These are phyloP conservation scores for Escovopsis weberi DNA, from an alignment of 2,329 filamentous ascomycete species.

Conservation along the genomic window DNA sequence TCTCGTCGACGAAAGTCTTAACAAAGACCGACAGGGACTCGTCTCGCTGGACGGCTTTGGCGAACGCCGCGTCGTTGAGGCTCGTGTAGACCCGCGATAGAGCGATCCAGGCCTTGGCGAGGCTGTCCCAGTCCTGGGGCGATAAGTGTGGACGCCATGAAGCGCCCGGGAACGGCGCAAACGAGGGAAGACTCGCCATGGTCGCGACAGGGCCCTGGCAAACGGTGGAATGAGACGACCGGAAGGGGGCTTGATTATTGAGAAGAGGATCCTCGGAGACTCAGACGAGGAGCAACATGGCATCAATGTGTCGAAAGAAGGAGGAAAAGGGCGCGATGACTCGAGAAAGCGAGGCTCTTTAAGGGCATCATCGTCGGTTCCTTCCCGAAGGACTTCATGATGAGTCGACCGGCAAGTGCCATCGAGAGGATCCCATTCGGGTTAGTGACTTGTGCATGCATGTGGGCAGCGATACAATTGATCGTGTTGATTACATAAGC, in stretches of 20 bases:
- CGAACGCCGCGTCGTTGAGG: conserved; percentile 41
- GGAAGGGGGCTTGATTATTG: not conserved
- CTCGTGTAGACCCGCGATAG: conserved; percentile 52
- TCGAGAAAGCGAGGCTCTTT: not conserved
- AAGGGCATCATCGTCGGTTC: too few species aligned
- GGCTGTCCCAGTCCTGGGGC: conserved; percentile 60
- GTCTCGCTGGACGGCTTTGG: conserved; percentile 34
- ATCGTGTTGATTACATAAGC: too few species aligned
- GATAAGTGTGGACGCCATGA: conserved; percentile 52
- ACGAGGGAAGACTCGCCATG: conserved; percentile 39
- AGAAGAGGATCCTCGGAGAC: not conserved
- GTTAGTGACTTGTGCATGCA: too few species aligned
- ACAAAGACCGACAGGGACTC: conserved; percentile 31
- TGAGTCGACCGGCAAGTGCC: not conserved
- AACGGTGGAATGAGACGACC: not conserved
- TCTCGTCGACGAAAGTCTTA: conserved; percentile 47
- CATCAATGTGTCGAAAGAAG: not conserved
- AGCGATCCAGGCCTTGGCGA: conserved; percentile 61
- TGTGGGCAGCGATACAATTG: too few species aligned
- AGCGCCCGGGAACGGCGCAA: conserved; percentile 64
- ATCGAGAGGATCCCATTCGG: conserved; percentile 4
- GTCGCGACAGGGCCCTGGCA: not conserved
- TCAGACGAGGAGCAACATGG: not conserved
- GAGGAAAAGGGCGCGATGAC: too few species aligned
- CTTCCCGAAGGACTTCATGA: too few species aligned